Conservation (phyloP, 1,139 yeast species). For the Lipomyces yarrowii region DNA sequence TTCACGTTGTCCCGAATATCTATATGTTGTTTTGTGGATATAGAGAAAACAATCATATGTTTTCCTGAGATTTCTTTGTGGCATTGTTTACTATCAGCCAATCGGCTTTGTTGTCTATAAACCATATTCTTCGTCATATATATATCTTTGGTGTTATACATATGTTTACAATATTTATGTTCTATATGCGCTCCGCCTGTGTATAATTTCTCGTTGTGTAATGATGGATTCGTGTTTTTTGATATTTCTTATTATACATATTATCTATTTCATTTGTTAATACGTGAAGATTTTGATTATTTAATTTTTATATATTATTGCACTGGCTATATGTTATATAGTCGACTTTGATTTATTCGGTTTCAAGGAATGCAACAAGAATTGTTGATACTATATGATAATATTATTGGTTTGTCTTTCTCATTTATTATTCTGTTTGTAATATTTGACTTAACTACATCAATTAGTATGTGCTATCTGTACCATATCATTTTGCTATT, state of each 20-base stretch:
- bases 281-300: constrained; percentile 4
- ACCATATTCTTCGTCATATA: neutral
- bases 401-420: neutral
- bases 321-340: constrained; percentile 9
- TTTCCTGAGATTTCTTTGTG: neutral
- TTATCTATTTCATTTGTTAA: neutral
- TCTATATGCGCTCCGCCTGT: neutral
- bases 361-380: neutral
- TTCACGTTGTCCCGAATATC: neutral
- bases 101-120: neutral
- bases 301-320: constrained; percentile 4
- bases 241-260: neutral
- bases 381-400: neutral
- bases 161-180: neutral
- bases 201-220: neutral
- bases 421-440: neutral
- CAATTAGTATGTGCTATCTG: neutral
- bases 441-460: neutral
- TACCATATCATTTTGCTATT: neutral
- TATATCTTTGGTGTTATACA: neutral
- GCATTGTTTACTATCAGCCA: neutral
- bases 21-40: neutral
- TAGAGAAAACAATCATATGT: neutral
- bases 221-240: constrained; percentile 1
- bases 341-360: constrained; percentile 1